phyloP scores from a whole-genome alignment of 768 basidiomycete species.

The Candolleomyces efflorescens region DNA sequence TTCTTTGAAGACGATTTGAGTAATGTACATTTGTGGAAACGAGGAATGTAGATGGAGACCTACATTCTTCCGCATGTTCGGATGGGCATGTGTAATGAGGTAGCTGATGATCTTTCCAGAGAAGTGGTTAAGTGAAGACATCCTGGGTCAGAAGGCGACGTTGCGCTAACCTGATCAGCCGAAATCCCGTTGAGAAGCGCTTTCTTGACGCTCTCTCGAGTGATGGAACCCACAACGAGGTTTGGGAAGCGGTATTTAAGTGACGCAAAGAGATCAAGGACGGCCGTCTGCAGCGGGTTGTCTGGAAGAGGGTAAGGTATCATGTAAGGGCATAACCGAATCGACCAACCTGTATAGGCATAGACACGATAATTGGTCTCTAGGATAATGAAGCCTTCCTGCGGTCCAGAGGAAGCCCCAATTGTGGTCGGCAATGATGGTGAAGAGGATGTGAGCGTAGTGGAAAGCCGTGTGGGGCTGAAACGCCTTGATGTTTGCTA shows the following conservation, averaged over 20 bases:
- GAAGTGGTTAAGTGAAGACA: constrained; percentile 9
- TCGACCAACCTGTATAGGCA: constrained; percentile 82
- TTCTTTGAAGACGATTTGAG: constrained; percentile 47
- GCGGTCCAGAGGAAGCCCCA: constrained; percentile 51
- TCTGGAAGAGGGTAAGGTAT: constrained; percentile 42
- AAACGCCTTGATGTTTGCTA: constrained; percentile 77
- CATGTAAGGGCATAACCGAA: constrained; percentile 18
- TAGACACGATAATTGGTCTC: constrained; percentile 99
- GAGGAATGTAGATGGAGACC: constrained; percentile 8
- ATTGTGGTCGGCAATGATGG: constrained; percentile 69
- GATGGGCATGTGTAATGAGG: constrained; percentile 90
- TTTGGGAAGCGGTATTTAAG: constrained; percentile 95
- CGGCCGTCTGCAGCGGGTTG: constrained; percentile 94
- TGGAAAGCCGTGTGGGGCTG: constrained; percentile 91
- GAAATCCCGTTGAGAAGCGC: constrained; percentile 94
- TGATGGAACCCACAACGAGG: constrained; percentile 93
- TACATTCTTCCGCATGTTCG: constrained; percentile 96
- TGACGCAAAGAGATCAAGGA: constrained; percentile 89
- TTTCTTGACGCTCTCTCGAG: constrained; percentile 91
- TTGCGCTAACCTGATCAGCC: constrained; percentile 76
- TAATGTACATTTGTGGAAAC: constrained; percentile 11
- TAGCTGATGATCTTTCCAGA: constrained; percentile 85
- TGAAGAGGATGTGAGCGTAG: constrained; percentile 89
- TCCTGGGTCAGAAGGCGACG: constrained; percentile 15
- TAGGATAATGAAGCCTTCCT: constrained; percentile 90